phyloP scores from a whole-genome alignment of 495 filamentous ascomycete species.

The Talaromyces trachyspermus region DNA sequence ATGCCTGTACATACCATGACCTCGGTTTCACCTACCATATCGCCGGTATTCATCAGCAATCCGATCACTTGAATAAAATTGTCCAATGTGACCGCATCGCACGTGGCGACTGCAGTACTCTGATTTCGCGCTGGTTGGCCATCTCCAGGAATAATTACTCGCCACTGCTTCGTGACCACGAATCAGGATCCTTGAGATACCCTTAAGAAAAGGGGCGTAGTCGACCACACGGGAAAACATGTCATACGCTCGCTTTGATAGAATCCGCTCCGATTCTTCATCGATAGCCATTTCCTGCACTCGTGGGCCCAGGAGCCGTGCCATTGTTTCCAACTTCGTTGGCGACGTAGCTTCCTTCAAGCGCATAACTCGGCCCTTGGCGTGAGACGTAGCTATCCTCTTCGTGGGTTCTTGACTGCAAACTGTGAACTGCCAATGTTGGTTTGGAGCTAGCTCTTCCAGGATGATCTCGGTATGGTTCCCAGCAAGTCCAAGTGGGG shows the following conservation, averaged over 20 bases:
- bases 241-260: slow-evolving; percentile 11
- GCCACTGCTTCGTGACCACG: slow-evolving; percentile 15
- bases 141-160: slow-evolving; percentile 5
- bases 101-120: slow-evolving; percentile 11
- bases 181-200: slow-evolving; percentile 15
- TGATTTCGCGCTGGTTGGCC: slow-evolving; percentile 2
- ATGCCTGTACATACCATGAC: slow-evolving; percentile 17
- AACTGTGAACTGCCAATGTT: background rate
- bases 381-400: background rate
- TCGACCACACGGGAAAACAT: slow-evolving; percentile 20
- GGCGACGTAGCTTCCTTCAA: background rate
- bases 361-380: background rate
- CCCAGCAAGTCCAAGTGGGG: slow-evolving; percentile 11
- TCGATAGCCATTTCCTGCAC: background rate
- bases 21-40: slow-evolving; percentile 10
- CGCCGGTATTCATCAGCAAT: slow-evolving; percentile 23
- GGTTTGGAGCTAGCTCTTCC: slow-evolving; percentile 1
- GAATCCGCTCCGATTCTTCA: slow-evolving; percentile 2
- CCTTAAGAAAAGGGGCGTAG: slow-evolving; percentile 17
- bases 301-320: background rate
- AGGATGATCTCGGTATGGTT: slow-evolving; percentile 9
- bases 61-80: slow-evolving; percentile 29
- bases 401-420: background rate
- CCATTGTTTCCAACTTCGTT: too few species aligned
- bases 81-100: slow-evolving; percentile 21